Conservation (phyloP, 2,329 filamentous ascomycete species). For the Colletotrichum camelliae region DNA sequence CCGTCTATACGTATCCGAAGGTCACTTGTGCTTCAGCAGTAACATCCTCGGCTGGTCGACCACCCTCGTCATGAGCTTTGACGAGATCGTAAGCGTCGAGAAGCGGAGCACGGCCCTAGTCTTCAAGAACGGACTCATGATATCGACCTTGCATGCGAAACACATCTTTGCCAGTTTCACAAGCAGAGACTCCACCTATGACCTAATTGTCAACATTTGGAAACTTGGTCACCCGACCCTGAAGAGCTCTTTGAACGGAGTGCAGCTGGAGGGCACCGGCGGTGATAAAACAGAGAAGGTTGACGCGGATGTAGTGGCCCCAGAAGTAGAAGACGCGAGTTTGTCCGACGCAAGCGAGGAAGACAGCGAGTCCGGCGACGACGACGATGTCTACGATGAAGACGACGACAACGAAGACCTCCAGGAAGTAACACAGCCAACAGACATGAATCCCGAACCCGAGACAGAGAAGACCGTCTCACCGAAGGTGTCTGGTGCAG, state of each 20-base stretch:
- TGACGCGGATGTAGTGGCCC: conserved; percentile 44
- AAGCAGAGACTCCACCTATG: conserved; percentile 93
- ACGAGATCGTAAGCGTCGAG: conserved; percentile 95
- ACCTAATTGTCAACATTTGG: conserved; percentile 97
- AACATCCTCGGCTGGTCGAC: conserved; percentile 99
- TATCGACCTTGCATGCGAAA: conserved; percentile 92
- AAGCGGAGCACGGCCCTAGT: conserved; percentile 95
- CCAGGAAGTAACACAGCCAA: conserved; percentile 37
- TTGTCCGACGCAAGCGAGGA: conserved; percentile 59
- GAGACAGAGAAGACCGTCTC: conserved; percentile 67
- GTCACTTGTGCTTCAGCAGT: conserved; percentile 97
- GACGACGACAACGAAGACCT: conserved; percentile 76
- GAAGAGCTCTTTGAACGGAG: conserved; percentile 89
- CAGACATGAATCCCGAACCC: conserved; percentile 50
- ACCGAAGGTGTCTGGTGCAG: conserved; percentile 73
- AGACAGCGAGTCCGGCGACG: conserved; percentile 65
- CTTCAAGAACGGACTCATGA: conserved; percentile 97
- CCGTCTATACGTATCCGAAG: conserved; percentile 93
- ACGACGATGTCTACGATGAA: conserved; percentile 79
- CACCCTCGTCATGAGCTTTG: conserved; percentile 96
- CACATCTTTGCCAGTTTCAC: conserved; percentile 97
- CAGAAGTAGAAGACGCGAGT: conserved; percentile 52
- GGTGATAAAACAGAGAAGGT: conserved; percentile 93
- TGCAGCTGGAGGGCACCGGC: conserved; percentile 78
- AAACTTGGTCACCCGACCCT: conserved; percentile 93